Base-by-base conservation (phyloP, 2,329 filamentous ascomycete species). In the Sporothrix brasiliensis region DNA sequence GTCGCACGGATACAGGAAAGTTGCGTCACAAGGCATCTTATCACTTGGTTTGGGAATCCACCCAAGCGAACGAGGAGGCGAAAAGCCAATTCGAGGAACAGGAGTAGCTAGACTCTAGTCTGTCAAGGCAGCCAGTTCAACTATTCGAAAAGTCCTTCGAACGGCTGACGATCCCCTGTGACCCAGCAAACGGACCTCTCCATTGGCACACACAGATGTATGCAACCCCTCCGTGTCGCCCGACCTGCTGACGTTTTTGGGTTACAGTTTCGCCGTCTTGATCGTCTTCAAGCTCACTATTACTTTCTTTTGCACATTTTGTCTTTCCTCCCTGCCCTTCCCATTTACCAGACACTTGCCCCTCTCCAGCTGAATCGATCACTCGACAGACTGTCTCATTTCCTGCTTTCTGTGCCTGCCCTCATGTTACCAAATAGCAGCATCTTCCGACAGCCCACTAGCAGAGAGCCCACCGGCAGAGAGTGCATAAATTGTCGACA, bases 11-110 rank as follows among this genome's bases (percentile, higher is more conserved):
- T 63, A 14, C 41, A 19, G 30, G 27, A n/a, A 13, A 34, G 65
- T 27, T 67, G 65, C 65, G 65, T 67, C 65, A 67, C 65, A 49
- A 67, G 39, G 30, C 27, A 39, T 47, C 39, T 44, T 61, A 27
- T 30, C 39, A 27, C 19, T 21, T n/a, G 6, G 0, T 39, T 61
- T 24, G 21, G 39, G 58, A 39, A 63, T 27, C 21, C n/a, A 24
- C n/a, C 39, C 39, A 47, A n/a, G n/a, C 7, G 16, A 58, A 6
- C 7, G 52, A 24, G 56, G 58, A 47, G 58, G 58, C 58, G n/a
- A 61, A 61, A 61, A 39, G n/a, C 34, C 11, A 61, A 39, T 44
- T 10, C 58, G 41, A 19, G 11, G 34, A 63, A 27, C 2, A 44
- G 34, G 5, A n/a, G 11, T n/a, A 44, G 30, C 54, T 30, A n/a